These are phyloP conservation scores for Hemileccinum impolitum DNA, from an alignment of 768 basidiomycete genomes.

Conservation along the genomic window DNA sequence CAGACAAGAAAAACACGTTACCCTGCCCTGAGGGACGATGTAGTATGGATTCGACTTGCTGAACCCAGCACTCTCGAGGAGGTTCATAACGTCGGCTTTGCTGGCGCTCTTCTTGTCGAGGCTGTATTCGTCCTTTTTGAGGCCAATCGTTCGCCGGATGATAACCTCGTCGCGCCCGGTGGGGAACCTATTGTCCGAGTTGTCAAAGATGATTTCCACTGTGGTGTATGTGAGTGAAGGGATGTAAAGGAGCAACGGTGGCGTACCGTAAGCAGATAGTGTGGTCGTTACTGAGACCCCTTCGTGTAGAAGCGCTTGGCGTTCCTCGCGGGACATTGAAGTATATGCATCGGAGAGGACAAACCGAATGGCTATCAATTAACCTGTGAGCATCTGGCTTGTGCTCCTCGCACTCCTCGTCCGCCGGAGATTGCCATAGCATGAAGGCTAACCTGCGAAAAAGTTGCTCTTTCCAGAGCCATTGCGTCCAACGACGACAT, in stretches of 20 bases:
- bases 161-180: slow-evolving; percentile 86
- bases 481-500: slow-evolving; percentile 96
- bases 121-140: slow-evolving; percentile 99
- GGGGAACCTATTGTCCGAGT: slow-evolving; percentile 89
- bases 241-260: not conserved
- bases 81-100: slow-evolving; percentile 97
- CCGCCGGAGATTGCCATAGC: not conserved
- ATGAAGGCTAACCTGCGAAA: slow-evolving; percentile 70
- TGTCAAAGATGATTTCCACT: slow-evolving; percentile 95
- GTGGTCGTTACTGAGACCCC: slow-evolving; percentile 86
- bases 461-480: slow-evolving; percentile 99
- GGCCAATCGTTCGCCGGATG: slow-evolving; percentile 88
- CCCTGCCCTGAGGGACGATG: slow-evolving; percentile 96
- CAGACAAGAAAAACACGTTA: slow-evolving; percentile 38
- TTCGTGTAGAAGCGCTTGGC: slow-evolving; percentile 90
- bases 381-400: slow-evolving; percentile 9
- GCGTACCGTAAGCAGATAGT: slow-evolving; percentile 82
- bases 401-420: too few relatives aligned
- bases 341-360: slow-evolving; percentile 98
- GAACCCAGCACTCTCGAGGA: slow-evolving; percentile 96
- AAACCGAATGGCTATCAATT: slow-evolving; percentile 80
- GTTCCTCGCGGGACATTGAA: slow-evolving; percentile 90
- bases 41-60: slow-evolving; percentile 99
- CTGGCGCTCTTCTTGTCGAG: slow-evolving; percentile 92
- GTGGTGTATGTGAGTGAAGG: not conserved